Evolutionary conservation across 345 rosid species (phyloP).

Genomic region (Eucalyptus regnans): DNA sequence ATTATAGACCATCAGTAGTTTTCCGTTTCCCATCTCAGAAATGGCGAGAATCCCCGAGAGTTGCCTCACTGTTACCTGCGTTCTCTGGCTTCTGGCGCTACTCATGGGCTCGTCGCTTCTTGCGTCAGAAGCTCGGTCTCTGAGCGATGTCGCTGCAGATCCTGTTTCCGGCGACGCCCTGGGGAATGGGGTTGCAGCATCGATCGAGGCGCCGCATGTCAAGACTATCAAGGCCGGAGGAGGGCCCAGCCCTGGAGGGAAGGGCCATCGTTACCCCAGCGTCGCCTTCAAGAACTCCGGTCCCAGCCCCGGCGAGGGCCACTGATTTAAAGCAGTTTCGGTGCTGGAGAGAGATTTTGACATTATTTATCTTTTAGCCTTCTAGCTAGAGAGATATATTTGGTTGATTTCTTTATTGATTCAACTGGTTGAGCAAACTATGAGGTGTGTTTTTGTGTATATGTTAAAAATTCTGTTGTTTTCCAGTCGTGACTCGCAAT

Average conservation of each 20-base stretch:
- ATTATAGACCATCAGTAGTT: neutral
- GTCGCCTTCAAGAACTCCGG: neutral
- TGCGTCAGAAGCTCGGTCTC: conserved; percentile 20
- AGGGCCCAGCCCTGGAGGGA: conserved; percentile 9
- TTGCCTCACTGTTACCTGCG: neutral
- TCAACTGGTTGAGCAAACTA: neutral
- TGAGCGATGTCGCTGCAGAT: neutral
- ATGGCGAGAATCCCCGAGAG: conserved; percentile 6
- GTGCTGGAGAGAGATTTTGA: neutral
- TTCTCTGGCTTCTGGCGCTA: neutral
- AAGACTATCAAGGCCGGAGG: conserved; percentile 24
- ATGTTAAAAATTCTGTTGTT: neutral
- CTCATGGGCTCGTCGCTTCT: neutral
- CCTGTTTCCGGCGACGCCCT: neutral
- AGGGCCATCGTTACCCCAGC: neutral
- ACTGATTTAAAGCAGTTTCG: neutral
- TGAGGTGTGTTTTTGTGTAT: neutral
- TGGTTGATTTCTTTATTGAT: neutral
- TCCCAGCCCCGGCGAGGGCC: conserved; percentile 18
- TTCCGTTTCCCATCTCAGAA: neutral
- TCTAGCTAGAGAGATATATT: neutral
- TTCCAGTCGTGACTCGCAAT: neutral
- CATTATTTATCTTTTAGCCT: neutral
- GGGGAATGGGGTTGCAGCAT: neutral
- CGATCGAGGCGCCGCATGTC: neutral